Evolutionary conservation across 306 rosid genomes (phyloP).

Genomic region (Alnus rubra): DNA sequence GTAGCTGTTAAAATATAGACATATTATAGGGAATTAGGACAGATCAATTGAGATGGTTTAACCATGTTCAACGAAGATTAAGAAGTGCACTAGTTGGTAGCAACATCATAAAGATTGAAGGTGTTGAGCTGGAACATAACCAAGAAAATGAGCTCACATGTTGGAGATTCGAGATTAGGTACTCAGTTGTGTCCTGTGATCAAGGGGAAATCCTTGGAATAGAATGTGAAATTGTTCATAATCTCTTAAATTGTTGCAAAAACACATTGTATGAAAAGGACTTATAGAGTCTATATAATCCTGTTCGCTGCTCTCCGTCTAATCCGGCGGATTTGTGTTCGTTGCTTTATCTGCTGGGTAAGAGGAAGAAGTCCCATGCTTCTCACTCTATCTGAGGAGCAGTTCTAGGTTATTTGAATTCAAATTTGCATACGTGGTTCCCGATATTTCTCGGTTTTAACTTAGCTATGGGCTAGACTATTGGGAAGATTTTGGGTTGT

Average conservation of each 20-base stretch:
- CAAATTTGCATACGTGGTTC: no score
- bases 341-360: no score
- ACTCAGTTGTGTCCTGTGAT: background rate
- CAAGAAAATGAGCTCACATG: background rate
- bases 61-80: background rate
- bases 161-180: background rate
- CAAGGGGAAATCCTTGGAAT: background rate
- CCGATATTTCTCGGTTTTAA: no score
- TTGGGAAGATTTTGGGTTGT: no score
- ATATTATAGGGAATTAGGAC: background rate
- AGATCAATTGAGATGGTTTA: background rate
- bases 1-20: background rate
- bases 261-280: background rate
- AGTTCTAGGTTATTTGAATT: no score
- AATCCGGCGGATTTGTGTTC: no score
- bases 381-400: no score
- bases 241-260: background rate
- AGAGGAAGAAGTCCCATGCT: no score
- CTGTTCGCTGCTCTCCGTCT: no score
- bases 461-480: no score
- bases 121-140: background rate
- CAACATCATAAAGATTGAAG: background rate
- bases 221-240: background rate
- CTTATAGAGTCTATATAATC: background rate
- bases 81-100: background rate